Percentiles rank a stretch among this genome's conserved stretches.
phyloP scores from a whole-genome alignment of 805 yeast genomes.

The Candida rishiriensis region DNA sequence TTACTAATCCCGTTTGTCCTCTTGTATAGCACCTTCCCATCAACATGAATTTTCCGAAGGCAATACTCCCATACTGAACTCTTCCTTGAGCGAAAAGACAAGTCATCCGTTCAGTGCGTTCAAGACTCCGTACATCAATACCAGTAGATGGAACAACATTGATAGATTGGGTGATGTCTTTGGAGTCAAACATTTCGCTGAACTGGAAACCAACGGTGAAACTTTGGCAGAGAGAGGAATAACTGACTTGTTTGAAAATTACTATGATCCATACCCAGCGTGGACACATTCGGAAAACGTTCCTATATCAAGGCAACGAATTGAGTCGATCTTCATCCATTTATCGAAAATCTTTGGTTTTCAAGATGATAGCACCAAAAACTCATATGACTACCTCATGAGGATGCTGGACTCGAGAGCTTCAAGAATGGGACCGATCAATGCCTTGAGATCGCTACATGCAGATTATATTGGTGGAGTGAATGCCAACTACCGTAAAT shows the following conservation, averaged over 20 bases:
- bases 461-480: slow-evolving; percentile 74
- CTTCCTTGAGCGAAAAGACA: slow-evolving; percentile 27
- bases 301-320: slow-evolving; percentile 50
- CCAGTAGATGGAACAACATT: slow-evolving; percentile 41
- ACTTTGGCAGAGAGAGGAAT: slow-evolving; percentile 29
- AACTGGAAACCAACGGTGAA: slow-evolving; percentile 31
- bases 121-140: slow-evolving; percentile 39
- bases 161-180: slow-evolving; percentile 30
- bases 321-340: slow-evolving; percentile 51
- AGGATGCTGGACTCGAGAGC: slow-evolving; percentile 64
- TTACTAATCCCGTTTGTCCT: not conserved
- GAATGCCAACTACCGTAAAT: slow-evolving; percentile 62
- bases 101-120: slow-evolving; percentile 37
- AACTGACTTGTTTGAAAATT: slow-evolving; percentile 38
- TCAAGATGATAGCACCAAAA: slow-evolving; percentile 59
- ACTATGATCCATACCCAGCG: slow-evolving; percentile 50
- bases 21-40: slow-evolving; percentile 18
- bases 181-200: slow-evolving; percentile 26
- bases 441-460: slow-evolving; percentile 58
- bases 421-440: slow-evolving; percentile 52
- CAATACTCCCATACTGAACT: slow-evolving; percentile 17
- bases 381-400: slow-evolving; percentile 64
- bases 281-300: slow-evolving; percentile 40
- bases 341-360: slow-evolving; percentile 59
- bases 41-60: slow-evolving; percentile 8